Base-by-base conservation (phyloP, 2,329 filamentous ascomycete species). In the Phialophora chinensis region DNA sequence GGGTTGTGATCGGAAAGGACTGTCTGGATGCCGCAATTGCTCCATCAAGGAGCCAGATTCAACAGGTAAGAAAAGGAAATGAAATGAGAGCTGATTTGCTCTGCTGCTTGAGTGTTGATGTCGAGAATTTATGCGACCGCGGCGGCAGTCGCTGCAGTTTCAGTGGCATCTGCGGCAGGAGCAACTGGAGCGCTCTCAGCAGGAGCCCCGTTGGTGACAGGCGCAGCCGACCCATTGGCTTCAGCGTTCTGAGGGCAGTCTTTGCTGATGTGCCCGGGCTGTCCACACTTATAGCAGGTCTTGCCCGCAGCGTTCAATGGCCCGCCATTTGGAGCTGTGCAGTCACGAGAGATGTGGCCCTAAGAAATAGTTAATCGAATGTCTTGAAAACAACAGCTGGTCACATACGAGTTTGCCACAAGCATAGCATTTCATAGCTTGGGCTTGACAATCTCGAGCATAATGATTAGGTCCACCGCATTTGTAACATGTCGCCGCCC, bases 361-460 rank as follows among this genome's bases (percentile, higher is more conserved):
- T 82, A 5, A 69, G 12, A 23, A 52, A 49, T 56, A 33, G 66
- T 73, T 65, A 72, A 60, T 17, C 25, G 42, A 12, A 59, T 42
- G 20, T 42, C 14, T 47, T 3, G 17, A 3, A 38, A 20, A 53
- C 23, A 29, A 14, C 6, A 11, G 20, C 20, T 20, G 54, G 27
- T 47, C 44, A 75, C 79, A 72, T 70, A 82, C 80, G 63, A 96
- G 88, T 84, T 97, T 97, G 78, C 93, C 93, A 78, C 93, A 97
- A 72, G 93, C 93, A 77, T 97, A 97, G 86, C 93, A 97, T 84
- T 97, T 97, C 92, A 97, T 96, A 70, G 93, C 92, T 81, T 97
- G 93, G 73, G 95, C 93, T 85, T 98, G 95, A 86, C 95, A 99
- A 77, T 99, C 95, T 72, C 95, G 91, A 71, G 95, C 95, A 78